These are phyloP conservation scores for Mallotus nudiflorus DNA, from an alignment of 345 rosid genomes.

Conservation along the genomic window DNA sequence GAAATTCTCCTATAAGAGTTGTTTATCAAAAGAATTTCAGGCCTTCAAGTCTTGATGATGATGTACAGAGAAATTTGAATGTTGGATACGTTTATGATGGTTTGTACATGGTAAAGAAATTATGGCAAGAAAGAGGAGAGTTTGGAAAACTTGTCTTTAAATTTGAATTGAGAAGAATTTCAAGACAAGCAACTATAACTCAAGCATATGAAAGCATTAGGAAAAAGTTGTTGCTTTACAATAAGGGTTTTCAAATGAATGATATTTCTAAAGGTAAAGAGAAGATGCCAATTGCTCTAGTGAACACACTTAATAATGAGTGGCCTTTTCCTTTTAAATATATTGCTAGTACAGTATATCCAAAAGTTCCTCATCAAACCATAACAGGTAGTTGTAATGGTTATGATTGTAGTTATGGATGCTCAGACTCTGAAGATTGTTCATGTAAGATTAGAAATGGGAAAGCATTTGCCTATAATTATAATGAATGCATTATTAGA, in stretches of 20 bases:
- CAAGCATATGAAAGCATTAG: neutral
- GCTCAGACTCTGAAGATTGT: constrained; percentile 36
- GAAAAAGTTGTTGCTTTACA: neutral
- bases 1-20: constrained; percentile 24
- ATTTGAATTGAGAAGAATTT: constrained; percentile 21
- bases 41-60: no score
- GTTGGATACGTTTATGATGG: constrained; percentile 32
- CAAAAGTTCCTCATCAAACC: neutral
- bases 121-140: constrained; percentile 21
- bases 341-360: neutral
- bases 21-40: neutral
- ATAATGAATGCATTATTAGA: constrained; percentile 32
- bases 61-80: neutral
- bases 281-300: constrained; percentile 4
- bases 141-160: constrained; percentile 30
- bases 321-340: constrained; percentile 10
- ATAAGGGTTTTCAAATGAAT: neutral
- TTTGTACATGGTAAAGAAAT: constrained; percentile 20
- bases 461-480: constrained; percentile 18
- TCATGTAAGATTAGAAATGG: constrained; percentile 50
- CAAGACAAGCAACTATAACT: neutral
- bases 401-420: constrained; percentile 25
- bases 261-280: constrained; percentile 28
- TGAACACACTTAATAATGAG: constrained; percentile 8
- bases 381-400: constrained; percentile 17